phyloP scores from a whole-genome alignment of 768 basidiomycete species.

The Rhizopogon vulgaris region DNA sequence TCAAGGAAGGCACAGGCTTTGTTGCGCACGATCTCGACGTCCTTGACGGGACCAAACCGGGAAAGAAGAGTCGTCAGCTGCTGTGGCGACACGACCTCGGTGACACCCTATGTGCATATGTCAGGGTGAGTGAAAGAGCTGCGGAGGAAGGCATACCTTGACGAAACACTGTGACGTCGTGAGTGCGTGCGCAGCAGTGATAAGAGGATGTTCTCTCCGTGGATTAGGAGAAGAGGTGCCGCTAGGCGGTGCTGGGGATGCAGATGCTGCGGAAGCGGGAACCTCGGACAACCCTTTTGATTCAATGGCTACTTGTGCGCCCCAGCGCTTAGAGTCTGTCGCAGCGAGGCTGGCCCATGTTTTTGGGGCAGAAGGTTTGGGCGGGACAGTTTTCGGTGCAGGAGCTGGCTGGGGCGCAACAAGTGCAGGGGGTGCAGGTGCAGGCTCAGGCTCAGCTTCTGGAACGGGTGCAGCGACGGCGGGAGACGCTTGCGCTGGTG shows the following conservation, averaged over 20 bases:
- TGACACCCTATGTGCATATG: slow-evolving; percentile 51
- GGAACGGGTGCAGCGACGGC: slow-evolving; percentile 15
- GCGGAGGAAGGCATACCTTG: slow-evolving; percentile 50
- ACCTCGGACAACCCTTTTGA: slow-evolving; percentile 72
- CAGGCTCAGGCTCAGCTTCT: slow-evolving; percentile 5
- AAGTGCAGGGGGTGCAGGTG: slow-evolving; percentile 16
- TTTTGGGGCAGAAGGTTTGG: slow-evolving; percentile 52
- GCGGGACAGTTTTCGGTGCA: slow-evolving; percentile 15
- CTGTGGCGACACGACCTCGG: slow-evolving; percentile 52
- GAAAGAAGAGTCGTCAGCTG: slow-evolving; percentile 47
- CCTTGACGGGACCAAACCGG: slow-evolving; percentile 80
- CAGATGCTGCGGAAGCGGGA: slow-evolving; percentile 31
- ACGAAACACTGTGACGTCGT: slow-evolving; percentile 83
- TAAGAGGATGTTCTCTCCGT: slow-evolving; percentile 37
- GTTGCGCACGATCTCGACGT: slow-evolving; percentile 78
- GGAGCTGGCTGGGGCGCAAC: slow-evolving; percentile 29
- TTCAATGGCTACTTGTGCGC: slow-evolving; percentile 71
- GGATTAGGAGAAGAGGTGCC: slow-evolving; percentile 30
- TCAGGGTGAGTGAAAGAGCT: slow-evolving; percentile 1
- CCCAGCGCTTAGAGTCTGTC: slow-evolving; percentile 78
- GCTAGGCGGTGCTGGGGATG: slow-evolving; percentile 26
- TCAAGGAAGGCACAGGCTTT: slow-evolving; percentile 96
- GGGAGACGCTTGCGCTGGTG: slow-evolving; percentile 17
- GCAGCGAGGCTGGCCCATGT: slow-evolving; percentile 94
- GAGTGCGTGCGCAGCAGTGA: slow-evolving; percentile 54